Evolutionary conservation across 2,329 filamentous ascomycete species (phyloP), one percentile per base, ranked within the genome.

Genomic region (Fusarium proliferatum): DNA sequence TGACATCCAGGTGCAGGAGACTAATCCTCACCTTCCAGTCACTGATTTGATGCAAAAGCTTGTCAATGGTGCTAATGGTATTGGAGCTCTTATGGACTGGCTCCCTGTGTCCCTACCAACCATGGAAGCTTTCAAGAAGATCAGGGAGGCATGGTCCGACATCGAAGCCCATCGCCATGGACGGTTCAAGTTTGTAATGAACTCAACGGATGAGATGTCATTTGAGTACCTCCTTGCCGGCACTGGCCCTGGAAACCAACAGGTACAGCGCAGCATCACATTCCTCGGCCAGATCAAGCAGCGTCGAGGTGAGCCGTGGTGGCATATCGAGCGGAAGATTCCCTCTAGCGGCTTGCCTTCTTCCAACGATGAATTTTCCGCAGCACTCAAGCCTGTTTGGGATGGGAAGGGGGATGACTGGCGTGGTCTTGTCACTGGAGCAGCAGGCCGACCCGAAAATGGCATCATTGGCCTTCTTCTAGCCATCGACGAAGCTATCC

Each of bases 21-120:
- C 85, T 17, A 94, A 93, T 75, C 93, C 93, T 5, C 93, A 95
- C 77, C 83, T 91, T 49, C 88, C 90, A 23, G 86, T 93, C 17
- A 82, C 87, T 26, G 89, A 91, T 72, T 83, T 88, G 49, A 84
- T 94, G 67, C 86, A 86, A 60, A 84, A 83, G 7, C 83, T 91
- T 12, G 86, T 91, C 67, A 92, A 92, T 77, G 84, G 86, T 45
- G 79, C 85, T 43, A 84, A 79, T 59, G 87, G 79, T 76, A 93
- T 84, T 78, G 86, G 81, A 76, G 86, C 76, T 75, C 88, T 85
- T 81, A 90, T 84, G 76, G 82, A 81, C 67, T 90, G 84, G 78
- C 83, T 93, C 34, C 86, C 87, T 3, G 80, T 86, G 26, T 91
- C 93, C 11, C 85, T 94, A 9, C 90, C 92, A 1, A 82, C 94